phyloP scores from a whole-genome alignment of 441 rosid genomes.

The Gossypium trilobum region DNA sequence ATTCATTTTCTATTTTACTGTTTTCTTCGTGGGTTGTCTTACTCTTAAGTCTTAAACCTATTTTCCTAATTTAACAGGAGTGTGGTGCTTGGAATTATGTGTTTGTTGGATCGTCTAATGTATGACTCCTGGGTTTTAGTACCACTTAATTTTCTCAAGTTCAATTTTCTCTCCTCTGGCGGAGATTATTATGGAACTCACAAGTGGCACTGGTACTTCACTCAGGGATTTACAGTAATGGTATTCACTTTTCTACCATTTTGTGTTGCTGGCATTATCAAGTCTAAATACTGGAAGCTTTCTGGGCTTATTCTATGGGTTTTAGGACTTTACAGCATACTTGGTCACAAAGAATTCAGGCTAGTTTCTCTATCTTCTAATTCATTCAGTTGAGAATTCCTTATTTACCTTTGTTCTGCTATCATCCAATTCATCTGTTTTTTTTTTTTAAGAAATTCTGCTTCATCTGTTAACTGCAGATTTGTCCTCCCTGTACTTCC shows the following conservation, averaged over 20 bases:
- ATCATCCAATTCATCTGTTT: conserved; percentile 16
- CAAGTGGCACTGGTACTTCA: conserved; percentile 95
- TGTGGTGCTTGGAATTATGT: conserved; percentile 52
- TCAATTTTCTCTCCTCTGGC: conserved; percentile 89
- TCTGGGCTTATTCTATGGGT: conserved; percentile 75
- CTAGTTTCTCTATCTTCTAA: conserved; percentile 12
- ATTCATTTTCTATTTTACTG: neutral
- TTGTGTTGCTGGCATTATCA: conserved; percentile 50
- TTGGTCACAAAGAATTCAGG: conserved; percentile 96
- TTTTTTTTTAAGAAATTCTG: too few species aligned
- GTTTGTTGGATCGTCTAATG: conserved; percentile 61
- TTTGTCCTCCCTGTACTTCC: conserved; percentile 92
- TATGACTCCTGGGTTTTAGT: conserved; percentile 81
- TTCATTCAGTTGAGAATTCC: neutral
- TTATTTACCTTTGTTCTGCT: conserved; percentile 1
- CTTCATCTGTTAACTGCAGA: conserved; percentile 43
- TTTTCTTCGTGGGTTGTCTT: neutral
- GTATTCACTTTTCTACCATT: conserved; percentile 76
- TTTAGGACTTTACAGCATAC: conserved; percentile 56
- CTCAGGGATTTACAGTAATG: conserved; percentile 83
- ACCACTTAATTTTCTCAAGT: conserved; percentile 77
- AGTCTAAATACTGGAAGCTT: conserved; percentile 54
- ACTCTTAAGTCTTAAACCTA: neutral
- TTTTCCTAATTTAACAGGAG: conserved; percentile 37
- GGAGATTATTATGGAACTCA: conserved; percentile 94